Evolutionary conservation across 1,284 basidiomycete genomes (phyloP).

Genomic region (Pholiota adiposa): DNA sequence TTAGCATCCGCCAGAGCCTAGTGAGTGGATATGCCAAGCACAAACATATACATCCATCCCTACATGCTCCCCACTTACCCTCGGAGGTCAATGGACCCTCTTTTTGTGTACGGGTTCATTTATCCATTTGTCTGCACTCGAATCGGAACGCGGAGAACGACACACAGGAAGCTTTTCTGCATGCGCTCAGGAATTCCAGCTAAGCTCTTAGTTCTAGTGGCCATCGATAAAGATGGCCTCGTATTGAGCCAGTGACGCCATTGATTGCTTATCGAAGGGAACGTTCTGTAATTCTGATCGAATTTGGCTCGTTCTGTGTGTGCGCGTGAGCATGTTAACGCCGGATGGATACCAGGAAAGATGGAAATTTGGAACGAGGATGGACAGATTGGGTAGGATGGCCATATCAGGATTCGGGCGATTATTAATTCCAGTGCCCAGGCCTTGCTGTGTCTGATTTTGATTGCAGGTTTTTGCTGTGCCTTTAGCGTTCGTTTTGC

Average conservation of each 20-base stretch:
- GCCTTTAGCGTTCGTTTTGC: too few species aligned
- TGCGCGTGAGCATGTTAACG: background rate
- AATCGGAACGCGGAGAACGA: too few species aligned
- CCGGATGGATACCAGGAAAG: too few species aligned
- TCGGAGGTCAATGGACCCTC: too few species aligned
- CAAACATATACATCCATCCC: too few species aligned
- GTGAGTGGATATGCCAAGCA: background rate
- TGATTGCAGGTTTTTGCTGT: too few species aligned
- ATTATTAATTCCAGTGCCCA: background rate
- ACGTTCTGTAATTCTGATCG: background rate
- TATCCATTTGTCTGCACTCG: too few species aligned
- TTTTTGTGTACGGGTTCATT: too few species aligned
- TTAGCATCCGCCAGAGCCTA: background rate
- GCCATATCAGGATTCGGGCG: background rate
- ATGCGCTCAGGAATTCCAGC: background rate
- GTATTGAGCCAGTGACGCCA: background rate
- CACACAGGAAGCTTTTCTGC: too few species aligned
- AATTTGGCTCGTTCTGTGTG: background rate
- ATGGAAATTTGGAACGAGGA: background rate
- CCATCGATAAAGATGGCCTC: slow-evolving; percentile 1
- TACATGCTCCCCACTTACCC: too few species aligned
- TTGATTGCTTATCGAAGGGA: background rate
- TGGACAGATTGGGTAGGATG: background rate
- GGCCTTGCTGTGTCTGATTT: too few species aligned
- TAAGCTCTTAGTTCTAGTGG: background rate